Evolutionary conservation across 495 filamentous ascomycete species (phyloP).

Genomic region (Penicillium simplicissimum): DNA sequence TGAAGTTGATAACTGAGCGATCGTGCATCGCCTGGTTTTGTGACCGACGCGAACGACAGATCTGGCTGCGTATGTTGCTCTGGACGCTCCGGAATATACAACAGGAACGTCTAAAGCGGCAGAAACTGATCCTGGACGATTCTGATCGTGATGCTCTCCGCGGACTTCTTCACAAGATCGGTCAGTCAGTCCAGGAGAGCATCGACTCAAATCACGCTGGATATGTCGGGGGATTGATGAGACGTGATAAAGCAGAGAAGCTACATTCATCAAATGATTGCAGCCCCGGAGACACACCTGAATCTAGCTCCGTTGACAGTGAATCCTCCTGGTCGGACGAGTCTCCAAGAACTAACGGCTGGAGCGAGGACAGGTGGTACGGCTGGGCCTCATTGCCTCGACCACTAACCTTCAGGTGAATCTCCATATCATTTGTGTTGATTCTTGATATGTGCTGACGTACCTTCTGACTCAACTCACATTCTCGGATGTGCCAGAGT

Average conservation of each 20-base stretch:
- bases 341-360: no score
- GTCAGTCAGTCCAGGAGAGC: not conserved
- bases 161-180: not conserved
- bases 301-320: not conserved
- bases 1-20: conserved; percentile 1
- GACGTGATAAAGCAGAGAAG: not conserved
- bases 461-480: no score
- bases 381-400: no score
- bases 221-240: not conserved
- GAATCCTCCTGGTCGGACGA: not conserved
- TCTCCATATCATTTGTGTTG: no score
- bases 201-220: not conserved
- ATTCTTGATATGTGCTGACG: no score
- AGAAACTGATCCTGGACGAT: not conserved
- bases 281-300: not conserved
- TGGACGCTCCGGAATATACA: not conserved
- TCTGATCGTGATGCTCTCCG: not conserved
- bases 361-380: not conserved
- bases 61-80: not conserved
- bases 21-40: not conserved
- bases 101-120: not conserved
- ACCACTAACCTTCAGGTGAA: no score
- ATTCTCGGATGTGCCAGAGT: no score
- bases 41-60: not conserved
- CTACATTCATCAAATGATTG: not conserved